phyloP scores from a whole-genome alignment of 208 protist genomes.

The Leishmania arabica region DNA sequence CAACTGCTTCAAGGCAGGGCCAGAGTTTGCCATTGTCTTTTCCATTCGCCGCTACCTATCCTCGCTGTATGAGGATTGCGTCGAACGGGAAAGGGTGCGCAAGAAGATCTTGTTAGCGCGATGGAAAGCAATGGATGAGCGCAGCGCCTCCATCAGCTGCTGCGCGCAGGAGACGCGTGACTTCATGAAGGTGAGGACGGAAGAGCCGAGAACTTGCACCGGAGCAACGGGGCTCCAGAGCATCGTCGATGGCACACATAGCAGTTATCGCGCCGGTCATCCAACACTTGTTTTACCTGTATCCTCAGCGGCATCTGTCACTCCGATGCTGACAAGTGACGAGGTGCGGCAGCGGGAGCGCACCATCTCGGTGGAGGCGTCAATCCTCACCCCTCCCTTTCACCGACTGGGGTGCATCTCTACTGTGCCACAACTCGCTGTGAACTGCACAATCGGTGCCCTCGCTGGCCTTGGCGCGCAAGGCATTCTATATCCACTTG shows the following conservation, averaged over 20 bases:
- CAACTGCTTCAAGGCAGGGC: slow-evolving; percentile 91
- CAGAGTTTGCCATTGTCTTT: slow-evolving; percentile 91
- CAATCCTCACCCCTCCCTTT: slow-evolving; percentile 67
- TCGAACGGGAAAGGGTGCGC: slow-evolving; percentile 58
- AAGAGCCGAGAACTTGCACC: background rate
- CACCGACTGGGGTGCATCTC: slow-evolving; percentile 45
- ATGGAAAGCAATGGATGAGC: slow-evolving; percentile 32
- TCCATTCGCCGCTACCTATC: slow-evolving; percentile 80
- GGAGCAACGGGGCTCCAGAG: background rate
- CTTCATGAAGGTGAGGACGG: slow-evolving; percentile 30
- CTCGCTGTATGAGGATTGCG: slow-evolving; percentile 81
- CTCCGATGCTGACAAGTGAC: background rate
- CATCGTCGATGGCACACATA: background rate
- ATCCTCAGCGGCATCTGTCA: background rate
- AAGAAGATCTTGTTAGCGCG: slow-evolving; percentile 19
- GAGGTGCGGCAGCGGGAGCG: slow-evolving; percentile 27
- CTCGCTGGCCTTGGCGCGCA: slow-evolving; percentile 86
- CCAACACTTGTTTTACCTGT: background rate
- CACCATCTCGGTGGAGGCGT: slow-evolving; percentile 42
- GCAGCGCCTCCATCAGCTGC: slow-evolving; percentile 27
- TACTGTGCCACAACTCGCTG: slow-evolving; percentile 60
- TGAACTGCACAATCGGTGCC: slow-evolving; percentile 87
- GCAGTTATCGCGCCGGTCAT: background rate
- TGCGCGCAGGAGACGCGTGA: slow-evolving; percentile 39
- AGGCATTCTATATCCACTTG: slow-evolving; percentile 86